Percentiles rank a stretch among this genome's conserved stretches.
phyloP scores from a whole-genome alignment of 2,329 filamentous ascomycete genomes.

The Clonostachys chloroleuca region DNA sequence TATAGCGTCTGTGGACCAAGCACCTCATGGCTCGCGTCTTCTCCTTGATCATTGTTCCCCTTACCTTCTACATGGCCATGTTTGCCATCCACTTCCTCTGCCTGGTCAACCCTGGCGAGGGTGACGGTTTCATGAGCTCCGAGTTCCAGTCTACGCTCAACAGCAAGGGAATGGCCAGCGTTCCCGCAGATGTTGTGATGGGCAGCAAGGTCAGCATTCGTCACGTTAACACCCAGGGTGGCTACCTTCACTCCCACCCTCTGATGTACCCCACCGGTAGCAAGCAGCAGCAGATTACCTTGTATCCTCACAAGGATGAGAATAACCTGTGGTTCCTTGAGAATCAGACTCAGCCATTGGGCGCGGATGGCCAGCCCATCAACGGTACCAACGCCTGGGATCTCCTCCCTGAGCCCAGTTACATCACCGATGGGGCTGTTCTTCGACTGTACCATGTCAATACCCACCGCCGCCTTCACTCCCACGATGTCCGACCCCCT shows the following conservation, averaged over 20 bases:
- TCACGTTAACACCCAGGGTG: conserved; percentile 95
- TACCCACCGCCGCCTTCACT: conserved; percentile 88
- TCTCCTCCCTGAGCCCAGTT: conserved; percentile 56
- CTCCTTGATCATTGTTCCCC: conserved; percentile 84
- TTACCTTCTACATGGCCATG: conserved; percentile 92
- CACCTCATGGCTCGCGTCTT: conserved; percentile 89
- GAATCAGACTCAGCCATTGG: conserved; percentile 91
- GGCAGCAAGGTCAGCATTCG: conserved; percentile 83
- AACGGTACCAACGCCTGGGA: conserved; percentile 86
- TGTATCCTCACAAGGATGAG: conserved; percentile 98
- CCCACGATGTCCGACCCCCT: conserved; percentile 86
- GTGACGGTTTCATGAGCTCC: conserved; percentile 98
- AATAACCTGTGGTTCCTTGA: conserved; percentile 95
- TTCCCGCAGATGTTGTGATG: conserved; percentile 85
- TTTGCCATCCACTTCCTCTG: conserved; percentile 96
- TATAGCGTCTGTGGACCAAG: conserved; percentile 77
- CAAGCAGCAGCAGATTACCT: conserved; percentile 97
- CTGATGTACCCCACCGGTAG: conserved; percentile 98
- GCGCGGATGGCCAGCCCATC: conserved; percentile 69
- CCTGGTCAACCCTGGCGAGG: conserved; percentile 90
- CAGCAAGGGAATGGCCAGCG: conserved; percentile 93
- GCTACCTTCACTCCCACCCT: conserved; percentile 92
- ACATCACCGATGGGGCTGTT: conserved; percentile 75
- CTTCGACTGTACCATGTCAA: conserved; percentile 79
- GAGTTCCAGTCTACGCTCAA: conserved; percentile 98